Conservation (phyloP, 2,329 filamentous ascomycete species). For the Trichoderma semiorbis region DNA sequence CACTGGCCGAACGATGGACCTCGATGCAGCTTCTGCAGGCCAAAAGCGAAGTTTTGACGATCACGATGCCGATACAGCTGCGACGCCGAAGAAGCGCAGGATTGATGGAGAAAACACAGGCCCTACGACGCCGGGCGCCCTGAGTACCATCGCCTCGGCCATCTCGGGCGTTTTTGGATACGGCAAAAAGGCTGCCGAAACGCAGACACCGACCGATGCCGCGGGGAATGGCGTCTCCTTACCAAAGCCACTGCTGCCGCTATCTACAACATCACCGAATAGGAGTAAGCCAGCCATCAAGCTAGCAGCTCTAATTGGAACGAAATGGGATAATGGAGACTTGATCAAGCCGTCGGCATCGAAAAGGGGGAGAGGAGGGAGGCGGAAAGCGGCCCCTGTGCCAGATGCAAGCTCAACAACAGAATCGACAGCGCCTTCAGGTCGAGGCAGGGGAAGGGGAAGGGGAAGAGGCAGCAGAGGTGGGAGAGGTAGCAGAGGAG, state of each 20-base stretch:
- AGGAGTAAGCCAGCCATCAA: constrained; percentile 36
- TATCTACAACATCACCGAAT: constrained; percentile 19
- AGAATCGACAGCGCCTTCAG: background rate
- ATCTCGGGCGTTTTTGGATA: constrained; percentile 29
- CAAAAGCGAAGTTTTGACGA: constrained; percentile 27
- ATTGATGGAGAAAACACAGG: constrained; percentile 28
- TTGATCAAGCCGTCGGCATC: background rate
- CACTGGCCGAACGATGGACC: constrained; percentile 26
- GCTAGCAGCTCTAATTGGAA: constrained; percentile 35
- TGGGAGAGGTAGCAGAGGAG: constrained; percentile 7
- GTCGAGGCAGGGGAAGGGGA: background rate
- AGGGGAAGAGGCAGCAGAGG: background rate
- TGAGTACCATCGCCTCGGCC: constrained; percentile 32
- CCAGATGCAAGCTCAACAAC: background rate
- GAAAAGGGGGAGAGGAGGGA: constrained; percentile 7
- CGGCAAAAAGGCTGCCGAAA: constrained; percentile 8
- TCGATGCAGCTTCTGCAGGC: constrained; percentile 22
- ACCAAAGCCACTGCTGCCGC: constrained; percentile 18
- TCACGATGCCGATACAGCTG: constrained; percentile 21
- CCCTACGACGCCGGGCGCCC: constrained; percentile 29
- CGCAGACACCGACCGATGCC: background rate
- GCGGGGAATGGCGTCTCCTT: constrained; percentile 14
- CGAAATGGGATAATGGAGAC: constrained; percentile 37
- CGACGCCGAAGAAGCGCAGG: constrained; percentile 32
- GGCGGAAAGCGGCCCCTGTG: background rate